Base-by-base conservation (phyloP, 225 moss, liverwort and hornwort genomes). In the Ulota crispa region DNA sequence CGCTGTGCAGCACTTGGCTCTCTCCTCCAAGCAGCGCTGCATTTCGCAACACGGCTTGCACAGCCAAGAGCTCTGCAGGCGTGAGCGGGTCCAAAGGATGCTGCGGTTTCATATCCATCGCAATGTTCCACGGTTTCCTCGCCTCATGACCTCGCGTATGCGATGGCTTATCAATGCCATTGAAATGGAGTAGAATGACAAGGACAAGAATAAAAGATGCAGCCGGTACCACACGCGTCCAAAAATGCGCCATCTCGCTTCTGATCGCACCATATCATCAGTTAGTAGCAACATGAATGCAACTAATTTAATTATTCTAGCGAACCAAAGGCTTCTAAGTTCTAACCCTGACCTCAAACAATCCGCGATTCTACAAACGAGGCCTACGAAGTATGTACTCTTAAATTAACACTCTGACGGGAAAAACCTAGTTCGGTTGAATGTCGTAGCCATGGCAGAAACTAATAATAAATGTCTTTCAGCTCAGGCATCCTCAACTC, bases 81-180 rank as follows among this genome's bases (percentile, higher is more conserved):
- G 64, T 88, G 1, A 92, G 80, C 4, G 90, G 89, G 73, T 94
- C 93, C 61, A 94, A 72, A 15, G 92, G 93, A 74, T 93, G 89
- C 71, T 78, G 80, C 4, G 68, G 43, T 20, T 68, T 59, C 37
- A 10, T 37, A 4, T 60, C 43, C 66, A 34, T 43, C 54, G 65
- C 4, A 19, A 45, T 26, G 11, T 18, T 68, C 81, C 75, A 76
- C 4, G 42, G 26, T 47, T 21, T 13, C 70, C 16, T 70, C 47
- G 31, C 24, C 28, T 34, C 31, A 31, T 24, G 43, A 41, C 21
- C 28, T 16, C 7, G 30, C 21, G 21, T 1, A 19, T 70, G 64
- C 2, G 75, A 47, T 59, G 68, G 10, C 24, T 57, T 81, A 13
- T 32, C 59, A 31, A 30, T 18, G 47, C 80, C 80, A 62, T 71